These are phyloP conservation scores for Betula pendula DNA, from an alignment of 306 rosid species.

Conservation along the genomic window DNA sequence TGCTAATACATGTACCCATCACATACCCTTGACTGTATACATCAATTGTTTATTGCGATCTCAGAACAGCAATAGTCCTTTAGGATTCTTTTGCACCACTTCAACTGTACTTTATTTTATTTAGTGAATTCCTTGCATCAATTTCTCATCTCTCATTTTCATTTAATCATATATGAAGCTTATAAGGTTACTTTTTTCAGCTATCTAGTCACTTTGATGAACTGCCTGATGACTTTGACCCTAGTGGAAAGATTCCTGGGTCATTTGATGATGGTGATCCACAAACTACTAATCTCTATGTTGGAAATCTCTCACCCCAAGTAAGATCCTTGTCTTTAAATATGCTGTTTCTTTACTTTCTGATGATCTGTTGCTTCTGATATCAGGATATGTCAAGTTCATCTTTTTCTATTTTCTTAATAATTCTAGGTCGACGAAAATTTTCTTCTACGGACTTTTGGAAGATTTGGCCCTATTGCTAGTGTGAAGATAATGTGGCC, in stretches of 20 bases:
- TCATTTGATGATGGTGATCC: conserved; percentile 99
- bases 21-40: neutral
- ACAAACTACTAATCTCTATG: conserved; percentile 96
- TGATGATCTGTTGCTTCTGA: conserved; percentile 11
- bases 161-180: conserved; percentile 20
- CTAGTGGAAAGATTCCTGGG: conserved; percentile 95
- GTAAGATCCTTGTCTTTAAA: conserved; percentile 32
- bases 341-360: conserved; percentile 13
- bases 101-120: neutral
- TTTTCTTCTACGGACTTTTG: conserved; percentile 96
- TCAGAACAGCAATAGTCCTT: neutral
- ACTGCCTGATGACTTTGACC: conserved; percentile 93
- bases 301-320: conserved; percentile 98
- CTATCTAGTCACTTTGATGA: conserved; percentile 94
- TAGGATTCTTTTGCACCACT: neutral
- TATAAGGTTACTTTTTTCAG: conserved; percentile 27
- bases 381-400: conserved; percentile 24
- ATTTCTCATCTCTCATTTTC: neutral
- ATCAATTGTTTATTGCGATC: neutral
- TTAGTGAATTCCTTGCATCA: neutral
- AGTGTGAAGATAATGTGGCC: conserved; percentile 99
- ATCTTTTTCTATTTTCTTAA: conserved; percentile 21
- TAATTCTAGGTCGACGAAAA: conserved; percentile 86
- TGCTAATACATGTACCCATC: neutral
- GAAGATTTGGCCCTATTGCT: conserved; percentile 99